Evolutionary conservation across 371 early-diverging fungal species (phyloP).

Genomic region (Actinomucor elegans): DNA sequence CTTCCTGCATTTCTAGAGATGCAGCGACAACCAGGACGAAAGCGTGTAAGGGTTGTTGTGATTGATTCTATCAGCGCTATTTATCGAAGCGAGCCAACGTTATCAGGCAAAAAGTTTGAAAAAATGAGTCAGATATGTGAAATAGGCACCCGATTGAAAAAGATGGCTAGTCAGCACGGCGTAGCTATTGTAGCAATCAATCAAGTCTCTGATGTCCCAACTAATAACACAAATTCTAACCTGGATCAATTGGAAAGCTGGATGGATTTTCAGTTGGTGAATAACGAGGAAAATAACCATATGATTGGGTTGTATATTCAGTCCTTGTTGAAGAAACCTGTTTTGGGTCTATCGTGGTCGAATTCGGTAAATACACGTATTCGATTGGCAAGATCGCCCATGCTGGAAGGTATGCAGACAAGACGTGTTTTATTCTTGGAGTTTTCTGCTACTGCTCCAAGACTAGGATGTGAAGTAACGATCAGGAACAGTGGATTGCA

Average conservation of each 20-base stretch:
- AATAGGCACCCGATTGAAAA: constrained; percentile 62
- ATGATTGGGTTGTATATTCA: constrained; percentile 38
- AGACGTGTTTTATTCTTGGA: constrained; percentile 44
- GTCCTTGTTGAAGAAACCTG: constrained; percentile 58
- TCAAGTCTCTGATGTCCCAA: constrained; percentile 39
- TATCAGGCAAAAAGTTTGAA: constrained; percentile 26
- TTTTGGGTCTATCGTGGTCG: constrained; percentile 79
- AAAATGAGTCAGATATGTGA: constrained; percentile 58
- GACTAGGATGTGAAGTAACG: constrained; percentile 36
- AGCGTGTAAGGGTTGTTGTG: constrained; percentile 65
- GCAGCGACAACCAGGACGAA: constrained; percentile 11
- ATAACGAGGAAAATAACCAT: constrained; percentile 12
- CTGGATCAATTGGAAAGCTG: constrained; percentile 22
- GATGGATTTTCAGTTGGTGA: constrained; percentile 32
- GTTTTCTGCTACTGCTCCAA: constrained; percentile 31
- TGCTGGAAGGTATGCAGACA: constrained; percentile 25
- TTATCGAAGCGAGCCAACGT: constrained; percentile 57
- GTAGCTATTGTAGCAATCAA: constrained; percentile 63
- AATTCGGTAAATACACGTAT: constrained; percentile 74
- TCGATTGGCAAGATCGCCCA: constrained; percentile 49
- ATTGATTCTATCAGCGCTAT: constrained; percentile 86
- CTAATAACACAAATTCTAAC: background rate
- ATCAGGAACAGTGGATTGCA: constrained; percentile 33
- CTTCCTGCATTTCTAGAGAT: constrained; percentile 61
- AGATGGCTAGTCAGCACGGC: constrained; percentile 55